These are phyloP conservation scores for Leccinum arenicola DNA, from an alignment of 768 basidiomycete genomes.

Conservation along the genomic window DNA sequence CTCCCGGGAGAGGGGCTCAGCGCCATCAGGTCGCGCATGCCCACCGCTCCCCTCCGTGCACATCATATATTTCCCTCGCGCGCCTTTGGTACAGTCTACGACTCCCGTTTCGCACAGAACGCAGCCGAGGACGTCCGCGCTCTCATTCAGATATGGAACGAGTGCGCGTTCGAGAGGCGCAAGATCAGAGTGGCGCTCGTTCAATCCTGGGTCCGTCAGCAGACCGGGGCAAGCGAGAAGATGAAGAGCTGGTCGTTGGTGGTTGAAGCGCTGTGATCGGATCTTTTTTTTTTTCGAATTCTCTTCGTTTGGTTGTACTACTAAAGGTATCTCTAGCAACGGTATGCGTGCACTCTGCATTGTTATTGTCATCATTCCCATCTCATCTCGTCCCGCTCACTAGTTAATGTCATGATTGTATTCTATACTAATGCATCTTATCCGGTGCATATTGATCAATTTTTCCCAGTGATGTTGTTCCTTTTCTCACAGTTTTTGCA, in stretches of 20 bases:
- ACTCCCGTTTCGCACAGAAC: constrained; percentile 18
- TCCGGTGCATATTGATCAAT: background rate
- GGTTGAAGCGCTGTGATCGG: constrained; percentile 25
- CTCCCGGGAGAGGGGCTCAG: constrained; percentile 21
- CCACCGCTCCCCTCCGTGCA: constrained; percentile 9
- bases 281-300: background rate
- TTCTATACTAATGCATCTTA: background rate
- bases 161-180: constrained; percentile 32
- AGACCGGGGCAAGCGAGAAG: constrained; percentile 2
- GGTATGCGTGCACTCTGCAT: background rate
- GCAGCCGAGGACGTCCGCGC: constrained; percentile 24
- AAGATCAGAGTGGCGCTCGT: constrained; percentile 23
- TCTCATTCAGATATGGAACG: constrained; percentile 29
- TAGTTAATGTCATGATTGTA: background rate
- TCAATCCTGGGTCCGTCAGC: background rate
- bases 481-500: background rate
- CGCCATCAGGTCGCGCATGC: constrained; percentile 24
- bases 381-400: background rate
- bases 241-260: constrained; percentile 14
- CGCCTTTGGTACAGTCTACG: constrained; percentile 17
- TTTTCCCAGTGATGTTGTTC: background rate
- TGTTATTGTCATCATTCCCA: background rate
- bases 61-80: constrained; percentile 19
- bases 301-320: constrained; percentile 2
- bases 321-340: background rate